Evolutionary conservation across 495 filamentous ascomycete genomes (phyloP), one percentile per base, ranked within the genome.

Genomic region (Chaetomium fimeti): DNA sequence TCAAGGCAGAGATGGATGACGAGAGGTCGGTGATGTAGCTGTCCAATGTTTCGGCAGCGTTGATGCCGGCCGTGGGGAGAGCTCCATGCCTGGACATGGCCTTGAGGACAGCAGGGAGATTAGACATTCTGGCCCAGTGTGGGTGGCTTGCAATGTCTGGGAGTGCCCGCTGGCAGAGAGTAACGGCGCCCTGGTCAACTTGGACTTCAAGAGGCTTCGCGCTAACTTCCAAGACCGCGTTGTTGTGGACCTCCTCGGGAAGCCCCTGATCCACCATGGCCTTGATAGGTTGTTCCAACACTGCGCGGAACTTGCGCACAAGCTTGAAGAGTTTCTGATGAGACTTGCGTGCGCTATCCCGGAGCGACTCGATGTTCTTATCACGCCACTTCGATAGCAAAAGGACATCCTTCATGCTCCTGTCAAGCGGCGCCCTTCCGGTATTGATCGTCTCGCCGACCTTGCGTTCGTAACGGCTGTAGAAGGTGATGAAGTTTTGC

Each of bases 331-430:
- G 81, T 72, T 95, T 97, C 67, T 89, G 85, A 72, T 98, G 95
- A 9, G 93, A 97, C 61, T 89, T 86, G 71, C 88, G 85, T 2
- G 94, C 91, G 74, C 92, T 97, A 64, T 96, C 92, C 69, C 85
- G 82, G 45, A 99, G 77, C 8, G 91, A 89, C 60, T 89, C 86
- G 57, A 99, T 93, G 66, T 96, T 98, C 25, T 89, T 96, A 68
- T 98, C 95, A 71, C 95, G 94, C 95, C 95, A 98, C 71, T 90
- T 96, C 2, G 91, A 91, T 62, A 98, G 76, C 36, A 93, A 82
- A 24, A 98, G 82, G 32, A 97, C 87, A 65, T 96, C 89, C 67
- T 89, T 90, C 81, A 98, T 89, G 53, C 90, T 83, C 72, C 91
- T 95, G 72, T 97, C 92, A 11, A 96, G 79, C 5, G 82, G 78